These are phyloP conservation scores for Hawksworthiomyces lignivorus DNA, from an alignment of 2,329 filamentous ascomycete species.

Conservation along the genomic window DNA sequence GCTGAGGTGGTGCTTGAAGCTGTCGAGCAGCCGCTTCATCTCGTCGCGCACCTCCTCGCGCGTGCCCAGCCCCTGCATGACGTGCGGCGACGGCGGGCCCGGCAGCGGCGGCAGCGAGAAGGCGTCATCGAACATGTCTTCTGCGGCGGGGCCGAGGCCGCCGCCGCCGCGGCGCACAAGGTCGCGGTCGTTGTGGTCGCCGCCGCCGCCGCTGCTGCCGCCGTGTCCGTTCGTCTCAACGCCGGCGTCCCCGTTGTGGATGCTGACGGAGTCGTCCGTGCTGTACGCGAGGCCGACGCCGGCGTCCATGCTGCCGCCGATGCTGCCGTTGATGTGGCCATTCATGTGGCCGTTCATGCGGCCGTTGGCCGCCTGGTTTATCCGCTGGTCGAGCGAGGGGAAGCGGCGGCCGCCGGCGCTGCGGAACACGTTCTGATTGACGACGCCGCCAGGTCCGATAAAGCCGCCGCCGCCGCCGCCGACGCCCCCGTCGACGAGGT, in stretches of 20 bases:
- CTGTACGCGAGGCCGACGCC: constrained; percentile 6
- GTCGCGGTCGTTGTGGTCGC: not conserved
- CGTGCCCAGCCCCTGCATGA: constrained; percentile 33
- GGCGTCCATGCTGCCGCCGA: not conserved
- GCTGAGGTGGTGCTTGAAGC: constrained; percentile 26
- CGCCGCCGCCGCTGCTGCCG: not conserved
- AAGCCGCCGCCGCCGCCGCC: constrained; percentile 6
- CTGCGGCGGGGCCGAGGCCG: not conserved
- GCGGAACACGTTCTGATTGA: no score
- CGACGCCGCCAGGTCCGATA: no score
- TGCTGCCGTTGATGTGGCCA: constrained; percentile 7
- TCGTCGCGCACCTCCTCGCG: constrained; percentile 28
- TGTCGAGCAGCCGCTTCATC: constrained; percentile 31
- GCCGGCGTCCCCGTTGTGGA: not conserved
- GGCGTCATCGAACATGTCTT: not conserved
- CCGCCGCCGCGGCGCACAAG: no score
- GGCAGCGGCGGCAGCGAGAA: constrained; percentile 13
- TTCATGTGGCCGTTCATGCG: constrained; percentile 11
- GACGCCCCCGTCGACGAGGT: constrained; percentile 15
- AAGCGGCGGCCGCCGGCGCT: no score
- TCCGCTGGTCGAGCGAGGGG: constrained; percentile 4
- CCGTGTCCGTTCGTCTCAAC: not conserved
- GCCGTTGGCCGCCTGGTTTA: constrained; percentile 4
- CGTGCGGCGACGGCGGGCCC: constrained; percentile 34
- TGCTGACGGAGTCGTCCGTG: constrained; percentile 4